Conservation (phyloP, 148 eudicot species). For the Mesembryanthemum crystallinum region DNA sequence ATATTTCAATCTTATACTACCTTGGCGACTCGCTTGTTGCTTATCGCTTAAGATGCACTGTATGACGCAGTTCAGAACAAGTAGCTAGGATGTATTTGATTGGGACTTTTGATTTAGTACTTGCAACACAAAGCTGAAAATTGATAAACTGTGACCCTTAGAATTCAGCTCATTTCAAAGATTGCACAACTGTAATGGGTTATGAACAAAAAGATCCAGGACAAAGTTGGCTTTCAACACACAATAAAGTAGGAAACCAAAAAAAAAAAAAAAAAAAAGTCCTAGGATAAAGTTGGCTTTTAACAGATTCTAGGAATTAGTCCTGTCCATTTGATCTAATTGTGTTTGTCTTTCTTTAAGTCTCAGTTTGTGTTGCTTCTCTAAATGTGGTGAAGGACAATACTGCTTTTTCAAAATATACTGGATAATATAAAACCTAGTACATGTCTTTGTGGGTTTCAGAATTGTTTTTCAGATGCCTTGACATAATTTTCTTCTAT, state of each 20-base stretch:
- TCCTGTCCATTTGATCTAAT: background rate
- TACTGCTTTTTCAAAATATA: background rate
- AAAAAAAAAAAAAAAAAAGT: no score
- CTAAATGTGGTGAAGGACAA: background rate
- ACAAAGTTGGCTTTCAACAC: background rate
- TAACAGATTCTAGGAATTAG: background rate
- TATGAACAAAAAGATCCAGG: no score
- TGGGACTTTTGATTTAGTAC: background rate
- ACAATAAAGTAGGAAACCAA: no score
- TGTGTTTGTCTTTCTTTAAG: background rate
- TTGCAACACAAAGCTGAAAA: no score
- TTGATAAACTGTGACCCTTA: no score
- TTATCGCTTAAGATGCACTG: no score
- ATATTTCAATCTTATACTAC: no score
- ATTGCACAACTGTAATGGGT: no score
- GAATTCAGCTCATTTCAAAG: no score
- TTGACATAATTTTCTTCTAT: background rate
- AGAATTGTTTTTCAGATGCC: background rate
- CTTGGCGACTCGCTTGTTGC: no score
- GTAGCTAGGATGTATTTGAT: background rate
- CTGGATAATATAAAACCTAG: no score
- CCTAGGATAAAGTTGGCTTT: no score
- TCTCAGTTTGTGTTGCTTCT: background rate
- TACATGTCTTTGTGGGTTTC: background rate
- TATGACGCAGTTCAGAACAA: background rate